phyloP scores from a whole-genome alignment of 2,329 filamentous ascomycete species.

The Pseudopyricularia javanii region DNA sequence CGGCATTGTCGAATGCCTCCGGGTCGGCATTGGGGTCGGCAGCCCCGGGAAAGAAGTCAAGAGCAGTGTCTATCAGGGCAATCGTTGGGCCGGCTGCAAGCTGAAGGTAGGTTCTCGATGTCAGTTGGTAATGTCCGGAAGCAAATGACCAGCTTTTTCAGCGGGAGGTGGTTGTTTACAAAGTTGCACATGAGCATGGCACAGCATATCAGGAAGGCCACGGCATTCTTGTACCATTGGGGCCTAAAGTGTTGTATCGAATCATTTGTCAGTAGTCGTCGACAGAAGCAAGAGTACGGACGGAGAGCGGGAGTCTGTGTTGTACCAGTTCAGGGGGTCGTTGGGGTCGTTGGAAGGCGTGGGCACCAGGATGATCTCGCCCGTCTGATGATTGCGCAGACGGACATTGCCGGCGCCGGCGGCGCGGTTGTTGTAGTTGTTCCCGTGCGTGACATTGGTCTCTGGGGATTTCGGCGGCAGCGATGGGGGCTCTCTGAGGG shows the following conservation, averaged over 20 bases:
- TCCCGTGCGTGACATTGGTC: too few species aligned
- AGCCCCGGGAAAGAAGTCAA: constrained; percentile 31
- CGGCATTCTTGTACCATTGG: constrained; percentile 34
- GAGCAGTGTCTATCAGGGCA: constrained; percentile 32
- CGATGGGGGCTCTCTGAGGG: neutral
- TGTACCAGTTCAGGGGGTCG: constrained; percentile 38
- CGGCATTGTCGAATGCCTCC: constrained; percentile 15
- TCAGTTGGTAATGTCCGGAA: neutral
- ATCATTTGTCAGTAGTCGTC: neutral
- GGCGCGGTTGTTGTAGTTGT: neutral
- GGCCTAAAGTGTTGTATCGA: constrained; percentile 20
- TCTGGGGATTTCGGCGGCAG: neutral
- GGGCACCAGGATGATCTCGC: constrained; percentile 28
- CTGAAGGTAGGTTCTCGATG: neutral
- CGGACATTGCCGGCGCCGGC: constrained; percentile 8
- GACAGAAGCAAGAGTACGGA: neutral
- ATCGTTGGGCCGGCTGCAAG: constrained; percentile 41
- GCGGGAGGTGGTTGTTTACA: neutral
- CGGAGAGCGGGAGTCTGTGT: constrained; percentile 5
- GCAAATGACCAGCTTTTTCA: too few species aligned
- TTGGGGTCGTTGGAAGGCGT: constrained; percentile 51
- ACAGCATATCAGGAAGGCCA: constrained; percentile 33
- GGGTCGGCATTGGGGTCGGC: constrained; percentile 11
- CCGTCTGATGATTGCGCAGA: constrained; percentile 8
- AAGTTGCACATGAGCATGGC: constrained; percentile 46